Percentiles rank a stretch among this genome's conserved stretches.
phyloP scores from a whole-genome alignment of 2,329 filamentous ascomycete species.

The Xylaria sp. region DNA sequence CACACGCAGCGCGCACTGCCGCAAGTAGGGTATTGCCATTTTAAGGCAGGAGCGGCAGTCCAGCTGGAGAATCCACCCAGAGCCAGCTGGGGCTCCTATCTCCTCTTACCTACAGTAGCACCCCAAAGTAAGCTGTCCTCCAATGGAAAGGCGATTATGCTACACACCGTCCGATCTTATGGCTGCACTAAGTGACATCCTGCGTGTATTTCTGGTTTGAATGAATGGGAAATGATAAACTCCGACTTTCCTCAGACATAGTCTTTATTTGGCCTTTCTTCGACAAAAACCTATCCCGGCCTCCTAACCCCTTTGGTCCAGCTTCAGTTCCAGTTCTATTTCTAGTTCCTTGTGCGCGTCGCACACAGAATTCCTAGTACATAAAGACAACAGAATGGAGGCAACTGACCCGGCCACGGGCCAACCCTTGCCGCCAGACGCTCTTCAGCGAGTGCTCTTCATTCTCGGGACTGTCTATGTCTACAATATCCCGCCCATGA shows the following conservation, averaged over 20 bases:
- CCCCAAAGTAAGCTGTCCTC: constrained; percentile 1
- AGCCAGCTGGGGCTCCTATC: background rate
- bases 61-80: background rate
- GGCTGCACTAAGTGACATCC: constrained; percentile 17
- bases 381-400: constrained; percentile 60
- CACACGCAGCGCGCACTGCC: too few species aligned
- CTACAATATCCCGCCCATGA: constrained; percentile 86
- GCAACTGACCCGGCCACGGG: constrained; percentile 78
- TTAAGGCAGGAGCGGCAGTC: constrained; percentile 2
- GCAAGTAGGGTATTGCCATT: background rate
- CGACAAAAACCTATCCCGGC: constrained; percentile 19
- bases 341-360: background rate
- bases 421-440: constrained; percentile 73
- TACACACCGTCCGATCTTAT: constrained; percentile 21
- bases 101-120: background rate
- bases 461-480: constrained; percentile 79
- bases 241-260: constrained; percentile 2
- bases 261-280: constrained; percentile 11
- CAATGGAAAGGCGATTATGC: constrained; percentile 26
- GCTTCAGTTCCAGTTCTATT: too few species aligned
- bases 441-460: constrained; percentile 88
- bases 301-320: background rate
- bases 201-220: constrained; percentile 17
- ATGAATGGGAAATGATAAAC: constrained; percentile 23
- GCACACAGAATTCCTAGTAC: background rate